These are phyloP conservation scores for Cystobasidium sp. DNA, from an alignment of 1,284 basidiomycete genomes.

Conservation along the genomic window DNA sequence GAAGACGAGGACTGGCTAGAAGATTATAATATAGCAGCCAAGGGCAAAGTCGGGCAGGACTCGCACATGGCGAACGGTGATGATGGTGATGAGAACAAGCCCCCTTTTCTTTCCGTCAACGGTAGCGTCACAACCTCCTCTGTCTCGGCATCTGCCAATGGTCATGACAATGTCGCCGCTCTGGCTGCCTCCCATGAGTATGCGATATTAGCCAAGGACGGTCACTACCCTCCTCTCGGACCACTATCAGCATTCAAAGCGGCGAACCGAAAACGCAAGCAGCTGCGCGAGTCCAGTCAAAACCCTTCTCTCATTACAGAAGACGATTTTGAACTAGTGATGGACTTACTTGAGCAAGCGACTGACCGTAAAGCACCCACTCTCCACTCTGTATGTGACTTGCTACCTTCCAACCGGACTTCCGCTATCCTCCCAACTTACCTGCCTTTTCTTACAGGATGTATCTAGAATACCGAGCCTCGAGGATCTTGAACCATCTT, in stretches of 20 bases:
- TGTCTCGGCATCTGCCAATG: not conserved
- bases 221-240: conserved; percentile 34
- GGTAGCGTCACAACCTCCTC: not conserved
- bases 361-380: conserved; percentile 88
- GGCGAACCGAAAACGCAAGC: conserved; percentile 53
- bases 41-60: not conserved
- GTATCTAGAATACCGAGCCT: conserved; percentile 69
- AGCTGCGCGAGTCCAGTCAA: conserved; percentile 39
- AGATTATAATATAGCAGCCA: conserved; percentile 68
- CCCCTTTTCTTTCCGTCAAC: not conserved
- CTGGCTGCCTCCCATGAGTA: conserved; percentile 1
- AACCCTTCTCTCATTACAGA: conserved; percentile 69
- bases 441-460: conserved; percentile 55
- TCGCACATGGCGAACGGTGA: conserved; percentile 1
- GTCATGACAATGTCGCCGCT: not conserved
- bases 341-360: conserved; percentile 90
- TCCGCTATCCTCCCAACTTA: conserved; percentile 54
- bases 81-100: conserved; percentile 25
- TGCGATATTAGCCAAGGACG: conserved; percentile 23
- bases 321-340: conserved; percentile 91
- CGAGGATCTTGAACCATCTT: conserved; percentile 70
- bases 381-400: conserved; percentile 76
- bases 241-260: conserved; percentile 18
- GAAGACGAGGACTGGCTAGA: conserved; percentile 93
- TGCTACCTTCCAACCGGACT: conserved; percentile 49